phyloP scores from a whole-genome alignment of 164 flowering plant genomes.

The Akebia trifoliata region DNA sequence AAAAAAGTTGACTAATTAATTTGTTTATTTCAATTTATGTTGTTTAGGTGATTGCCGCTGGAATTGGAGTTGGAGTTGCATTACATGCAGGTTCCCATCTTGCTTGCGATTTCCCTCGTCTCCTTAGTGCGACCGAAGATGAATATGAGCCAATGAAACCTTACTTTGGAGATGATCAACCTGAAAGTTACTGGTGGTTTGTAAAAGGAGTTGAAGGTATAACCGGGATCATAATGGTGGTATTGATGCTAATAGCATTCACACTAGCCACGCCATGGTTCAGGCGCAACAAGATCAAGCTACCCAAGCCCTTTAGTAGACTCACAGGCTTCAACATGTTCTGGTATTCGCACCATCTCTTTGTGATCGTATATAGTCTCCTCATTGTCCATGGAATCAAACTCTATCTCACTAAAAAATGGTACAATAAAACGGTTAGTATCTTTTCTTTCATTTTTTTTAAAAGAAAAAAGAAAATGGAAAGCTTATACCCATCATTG shows the following conservation, averaged over 20 bases:
- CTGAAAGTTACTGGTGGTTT: slow-evolving; percentile 33
- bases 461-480: neutral
- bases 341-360: slow-evolving; percentile 41
- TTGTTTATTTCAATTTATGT: neutral
- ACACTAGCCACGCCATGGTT: slow-evolving; percentile 35
- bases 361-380: slow-evolving; percentile 31
- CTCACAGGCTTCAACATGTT: slow-evolving; percentile 38
- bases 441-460: neutral
- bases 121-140: slow-evolving; percentile 38
- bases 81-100: slow-evolving; percentile 31
- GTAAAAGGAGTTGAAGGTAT: slow-evolving; percentile 27
- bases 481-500: neutral
- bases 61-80: slow-evolving; percentile 26
- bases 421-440: slow-evolving; percentile 38
- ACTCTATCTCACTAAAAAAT: slow-evolving; percentile 28
- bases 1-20: neutral
- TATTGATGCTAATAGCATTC: slow-evolving; percentile 32
- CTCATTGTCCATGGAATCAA: slow-evolving; percentile 29
- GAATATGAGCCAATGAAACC: slow-evolving; percentile 48
- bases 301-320: slow-evolving; percentile 22
- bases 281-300: slow-evolving; percentile 27
- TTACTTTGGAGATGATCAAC: slow-evolving; percentile 45
- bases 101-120: slow-evolving; percentile 35
- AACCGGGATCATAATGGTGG: slow-evolving; percentile 32
- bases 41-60: slow-evolving; percentile 27